These are phyloP conservation scores for Vachellia pachyceras DNA, from an alignment of 306 rosid genomes.

Conservation along the genomic window DNA sequence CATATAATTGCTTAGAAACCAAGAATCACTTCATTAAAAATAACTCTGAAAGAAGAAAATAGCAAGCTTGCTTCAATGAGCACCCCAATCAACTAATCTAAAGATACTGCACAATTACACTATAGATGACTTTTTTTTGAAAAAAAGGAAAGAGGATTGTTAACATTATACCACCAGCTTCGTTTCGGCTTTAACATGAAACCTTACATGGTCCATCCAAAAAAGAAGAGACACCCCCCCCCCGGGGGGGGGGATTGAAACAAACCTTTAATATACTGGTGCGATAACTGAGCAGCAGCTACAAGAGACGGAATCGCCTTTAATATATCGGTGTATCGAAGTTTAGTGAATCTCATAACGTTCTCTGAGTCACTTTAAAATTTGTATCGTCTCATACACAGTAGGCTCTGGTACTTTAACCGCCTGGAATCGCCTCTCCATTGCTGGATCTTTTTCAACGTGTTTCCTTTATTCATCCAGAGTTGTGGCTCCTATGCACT, in stretches of 20 bases:
- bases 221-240: not conserved
- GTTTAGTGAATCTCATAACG: slow-evolving; percentile 96
- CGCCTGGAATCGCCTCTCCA: slow-evolving; percentile 95
- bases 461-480: slow-evolving; percentile 96
- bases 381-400: slow-evolving; percentile 89
- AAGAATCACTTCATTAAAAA: slow-evolving; percentile 30
- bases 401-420: slow-evolving; percentile 95
- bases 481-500: slow-evolving; percentile 99
- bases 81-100: slow-evolving; percentile 18
- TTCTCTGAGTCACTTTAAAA: slow-evolving; percentile 88
- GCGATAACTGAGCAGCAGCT: slow-evolving; percentile 88
- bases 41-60: not conserved
- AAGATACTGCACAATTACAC: not conserved
- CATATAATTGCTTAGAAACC: slow-evolving; percentile 13
- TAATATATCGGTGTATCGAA: slow-evolving; percentile 92
- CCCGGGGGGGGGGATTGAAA: not conserved
- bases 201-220: not conserved
- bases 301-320: no score
- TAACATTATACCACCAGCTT: not conserved
- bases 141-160: not conserved
- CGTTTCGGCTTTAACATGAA: not conserved
- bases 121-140: not conserved
- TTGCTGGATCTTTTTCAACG: slow-evolving; percentile 93
- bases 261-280: slow-evolving; percentile 95
- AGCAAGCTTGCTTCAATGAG: not conserved